These are phyloP conservation scores for Hypoxylon sp. DNA, from an alignment of 2,329 filamentous ascomycete genomes.

Conservation along the genomic window DNA sequence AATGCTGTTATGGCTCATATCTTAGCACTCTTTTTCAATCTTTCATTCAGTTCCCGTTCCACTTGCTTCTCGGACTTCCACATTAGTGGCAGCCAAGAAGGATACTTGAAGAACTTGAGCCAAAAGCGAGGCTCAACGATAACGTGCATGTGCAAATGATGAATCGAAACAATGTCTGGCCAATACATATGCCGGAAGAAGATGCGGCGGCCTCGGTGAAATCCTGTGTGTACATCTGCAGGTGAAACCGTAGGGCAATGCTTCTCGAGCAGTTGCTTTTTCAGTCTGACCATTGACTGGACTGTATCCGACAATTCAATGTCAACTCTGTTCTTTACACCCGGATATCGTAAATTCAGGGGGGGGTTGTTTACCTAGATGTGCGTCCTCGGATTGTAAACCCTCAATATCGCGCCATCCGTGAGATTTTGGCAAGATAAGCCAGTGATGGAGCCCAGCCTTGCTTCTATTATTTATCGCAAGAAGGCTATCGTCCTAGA, in stretches of 20 bases:
- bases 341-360: not conserved
- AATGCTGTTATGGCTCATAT: not conserved
- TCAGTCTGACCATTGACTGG: constrained; percentile 20
- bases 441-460: constrained; percentile 26
- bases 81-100: constrained; percentile 43
- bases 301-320: not conserved
- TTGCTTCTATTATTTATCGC: constrained; percentile 32
- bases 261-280: constrained; percentile 13
- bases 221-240: constrained; percentile 33
- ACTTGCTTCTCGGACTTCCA: constrained; percentile 43
- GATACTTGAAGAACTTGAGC: constrained; percentile 41
- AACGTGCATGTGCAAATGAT: constrained; percentile 46
- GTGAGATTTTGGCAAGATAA: constrained; percentile 31
- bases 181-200: constrained; percentile 33
- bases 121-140: constrained; percentile 36
- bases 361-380: constrained; percentile 14
- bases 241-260: constrained; percentile 20
- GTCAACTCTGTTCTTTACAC: not conserved
- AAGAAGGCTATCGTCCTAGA: constrained; percentile 21
- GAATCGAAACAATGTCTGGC: constrained; percentile 45
- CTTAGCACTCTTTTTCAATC: not conserved
- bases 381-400: constrained; percentile 8
- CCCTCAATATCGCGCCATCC: constrained; percentile 29
- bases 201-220: constrained; percentile 42
- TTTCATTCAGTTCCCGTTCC: constrained; percentile 18